Conservation (phyloP, 2,329 filamentous ascomycete genomes). For the Epichloe typhina region DNA sequence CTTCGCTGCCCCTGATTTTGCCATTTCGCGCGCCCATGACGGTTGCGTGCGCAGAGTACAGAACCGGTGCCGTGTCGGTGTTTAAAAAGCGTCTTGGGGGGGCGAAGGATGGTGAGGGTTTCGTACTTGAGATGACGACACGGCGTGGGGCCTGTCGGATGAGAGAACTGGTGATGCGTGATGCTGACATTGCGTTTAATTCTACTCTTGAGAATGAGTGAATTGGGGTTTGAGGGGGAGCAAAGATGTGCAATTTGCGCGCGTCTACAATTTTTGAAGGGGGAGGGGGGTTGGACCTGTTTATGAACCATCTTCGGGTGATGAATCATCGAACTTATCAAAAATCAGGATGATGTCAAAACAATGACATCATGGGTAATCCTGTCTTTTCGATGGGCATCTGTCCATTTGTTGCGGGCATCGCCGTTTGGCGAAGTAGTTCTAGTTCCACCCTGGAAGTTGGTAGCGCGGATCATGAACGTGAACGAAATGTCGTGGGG, state of each 20-base stretch:
- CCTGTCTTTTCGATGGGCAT: not conserved
- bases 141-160: not conserved
- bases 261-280: no score
- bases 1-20: conserved; percentile 14
- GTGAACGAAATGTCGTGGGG: no score
- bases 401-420: not conserved
- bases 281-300: no score
- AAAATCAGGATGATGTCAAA: not conserved
- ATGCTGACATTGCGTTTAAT: not conserved
- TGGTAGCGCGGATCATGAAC: no score
- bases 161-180: conserved; percentile 1
- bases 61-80: conserved; percentile 23
- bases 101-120: not conserved
- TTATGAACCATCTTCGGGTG: not conserved
- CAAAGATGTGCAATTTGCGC: no score
- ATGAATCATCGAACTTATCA: not conserved
- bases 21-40: conserved; percentile 24
- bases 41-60: conserved; percentile 24
- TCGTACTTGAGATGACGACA: not conserved
- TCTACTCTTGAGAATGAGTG: no score
- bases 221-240: no score
- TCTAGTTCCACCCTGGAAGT: no score
- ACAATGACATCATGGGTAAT: not conserved
- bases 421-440: not conserved
- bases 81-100: conserved; percentile 18